Base-by-base conservation (phyloP, 768 basidiomycete genomes). In the Trametes elegans region DNA sequence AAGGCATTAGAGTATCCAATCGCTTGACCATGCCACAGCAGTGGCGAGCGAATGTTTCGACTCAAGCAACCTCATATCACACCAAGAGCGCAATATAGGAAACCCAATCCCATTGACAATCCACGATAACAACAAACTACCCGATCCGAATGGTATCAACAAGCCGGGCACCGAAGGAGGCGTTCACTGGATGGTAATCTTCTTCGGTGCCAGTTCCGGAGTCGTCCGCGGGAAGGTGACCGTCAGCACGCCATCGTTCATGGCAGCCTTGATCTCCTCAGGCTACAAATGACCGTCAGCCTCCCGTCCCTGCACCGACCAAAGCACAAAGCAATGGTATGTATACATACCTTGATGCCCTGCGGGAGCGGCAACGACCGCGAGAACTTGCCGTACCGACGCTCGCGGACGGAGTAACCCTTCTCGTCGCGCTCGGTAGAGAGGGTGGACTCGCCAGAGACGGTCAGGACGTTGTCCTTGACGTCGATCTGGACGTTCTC, bases 401-500 rank as follows among this genome's bases (percentile, higher is more conserved):
- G 60, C 61, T 70, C 65, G 46, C 68, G 69, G 11, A 77, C 62
- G 13, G 65, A 62, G 31, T 67, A 74, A 5, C 68, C 68, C n/a
- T 53, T 54, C 45, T 69, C 73, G 5, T 77, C 71, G 35, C 68
- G 67, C 21, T 76, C 62, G 11, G 66, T 58, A 6, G 66, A 62
- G 19, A 64, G 50, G 29, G 67, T 73, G 23, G 60, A 71, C 66
- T 84, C 77, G 8, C 79, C 82, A 13, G 80, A 75, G 53, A 84
- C 62, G 40, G 67, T 77, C 44, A 85, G 74, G 14, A 73, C 68
- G 52, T 76, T 73, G 51, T 77, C 73, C 58, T 78, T 73, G 8
- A 81, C 66, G 51, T 83, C 80, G 53, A 85, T 76, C 44, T 68
- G 64, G 52, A 84, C 70, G 51, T 82, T 69, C 43, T 81, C 77